Evolutionary conservation across 148 eudicot genomes (phyloP).

Genomic region (Persicaria tinctoria): DNA sequence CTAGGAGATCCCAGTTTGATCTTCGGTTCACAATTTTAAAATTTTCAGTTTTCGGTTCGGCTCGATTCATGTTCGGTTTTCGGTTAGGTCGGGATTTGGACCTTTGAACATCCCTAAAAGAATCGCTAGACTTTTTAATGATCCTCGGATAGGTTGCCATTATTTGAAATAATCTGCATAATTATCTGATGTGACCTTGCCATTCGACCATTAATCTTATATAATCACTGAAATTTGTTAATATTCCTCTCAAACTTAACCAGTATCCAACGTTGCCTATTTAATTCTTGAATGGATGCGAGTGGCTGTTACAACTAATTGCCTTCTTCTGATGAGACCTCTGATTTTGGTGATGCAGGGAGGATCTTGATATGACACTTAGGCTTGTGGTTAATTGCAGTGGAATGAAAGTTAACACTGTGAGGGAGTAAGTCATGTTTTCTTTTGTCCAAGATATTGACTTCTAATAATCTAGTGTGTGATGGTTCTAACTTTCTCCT

Average conservation of each 20-base stretch:
- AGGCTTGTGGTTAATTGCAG: slow-evolving; percentile 88
- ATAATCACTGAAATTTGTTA: too few species aligned
- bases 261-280: not conserved
- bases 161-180: too few species aligned
- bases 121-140: too few species aligned
- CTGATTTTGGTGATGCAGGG: slow-evolving; percentile 46
- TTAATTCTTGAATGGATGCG: not conserved
- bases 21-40: too few species aligned
- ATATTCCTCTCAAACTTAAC: not conserved
- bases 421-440: slow-evolving; percentile 58
- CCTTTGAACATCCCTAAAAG: too few species aligned
- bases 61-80: too few species aligned
- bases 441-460: not conserved
- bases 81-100: too few species aligned
- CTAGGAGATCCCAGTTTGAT: too few species aligned
- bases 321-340: not conserved
- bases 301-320: not conserved
- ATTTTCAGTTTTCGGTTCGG: too few species aligned
- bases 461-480: not conserved
- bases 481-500: not conserved
- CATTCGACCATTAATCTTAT: too few species aligned
- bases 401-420: slow-evolving; percentile 73
- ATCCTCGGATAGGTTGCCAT: too few species aligned
- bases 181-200: too few species aligned
- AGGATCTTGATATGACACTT: slow-evolving; percentile 81